Percentiles rank a stretch among this genome's conserved stretches.
phyloP scores from a whole-genome alignment of 257 asterid species.

The Solanum tacnaense region DNA sequence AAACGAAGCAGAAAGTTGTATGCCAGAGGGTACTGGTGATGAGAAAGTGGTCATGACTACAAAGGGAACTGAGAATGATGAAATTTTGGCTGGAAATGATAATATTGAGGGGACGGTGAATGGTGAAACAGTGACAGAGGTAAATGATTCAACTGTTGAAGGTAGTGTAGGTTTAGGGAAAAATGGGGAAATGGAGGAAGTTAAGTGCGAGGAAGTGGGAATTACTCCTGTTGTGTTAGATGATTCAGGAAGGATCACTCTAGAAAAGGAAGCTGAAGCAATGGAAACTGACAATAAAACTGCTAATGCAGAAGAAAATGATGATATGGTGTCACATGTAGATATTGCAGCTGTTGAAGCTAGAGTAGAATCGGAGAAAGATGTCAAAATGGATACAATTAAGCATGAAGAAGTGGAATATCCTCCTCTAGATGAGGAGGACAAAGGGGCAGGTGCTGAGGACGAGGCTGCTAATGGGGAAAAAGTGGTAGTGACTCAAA shows the following conservation, averaged over 20 bases:
- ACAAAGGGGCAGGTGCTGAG: conserved; percentile 32
- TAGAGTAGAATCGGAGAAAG: background rate
- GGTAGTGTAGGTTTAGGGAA: background rate
- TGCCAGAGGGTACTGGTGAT: background rate
- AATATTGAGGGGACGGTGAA: background rate
- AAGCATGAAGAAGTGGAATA: conserved; percentile 12
- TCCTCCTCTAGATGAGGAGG: background rate
- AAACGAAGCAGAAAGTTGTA: background rate
- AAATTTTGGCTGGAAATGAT: background rate
- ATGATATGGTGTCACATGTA: background rate
- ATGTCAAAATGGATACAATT: conserved; percentile 10
- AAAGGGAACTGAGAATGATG: background rate
- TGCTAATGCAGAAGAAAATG: conserved; percentile 1
- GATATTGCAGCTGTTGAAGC: background rate
- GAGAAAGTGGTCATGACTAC: background rate
- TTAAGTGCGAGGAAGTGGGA: background rate
- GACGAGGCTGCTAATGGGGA: conserved; percentile 38
- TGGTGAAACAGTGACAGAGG: background rate
- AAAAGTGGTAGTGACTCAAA: conserved; percentile 5
- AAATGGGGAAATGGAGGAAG: conserved; percentile 5
- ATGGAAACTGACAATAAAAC: conserved; percentile 10
- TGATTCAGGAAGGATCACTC: background rate
- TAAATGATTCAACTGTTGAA: background rate
- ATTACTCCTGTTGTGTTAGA: background rate
- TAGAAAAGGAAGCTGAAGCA: conserved; percentile 1